Conservation (phyloP, 129 eudicot species). For the Artemisia tridentata region DNA sequence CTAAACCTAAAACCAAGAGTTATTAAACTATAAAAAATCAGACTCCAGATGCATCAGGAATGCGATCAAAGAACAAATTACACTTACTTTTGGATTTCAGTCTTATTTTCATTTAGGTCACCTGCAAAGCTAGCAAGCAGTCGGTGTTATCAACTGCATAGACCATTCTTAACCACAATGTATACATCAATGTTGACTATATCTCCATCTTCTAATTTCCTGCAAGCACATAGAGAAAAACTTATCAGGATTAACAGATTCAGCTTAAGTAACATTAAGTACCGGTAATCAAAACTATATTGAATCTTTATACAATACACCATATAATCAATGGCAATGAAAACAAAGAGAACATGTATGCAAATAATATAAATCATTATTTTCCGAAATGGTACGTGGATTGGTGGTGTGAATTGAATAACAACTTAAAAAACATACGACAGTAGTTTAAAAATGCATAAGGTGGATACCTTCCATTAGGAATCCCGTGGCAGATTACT, state of each 20-base stretch:
- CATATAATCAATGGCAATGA: neutral
- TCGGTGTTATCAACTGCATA: conserved; percentile 5
- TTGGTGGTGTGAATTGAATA: neutral
- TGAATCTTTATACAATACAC: too few species aligned
- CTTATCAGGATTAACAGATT: conserved; percentile 13
- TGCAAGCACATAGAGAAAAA: conserved; percentile 29
- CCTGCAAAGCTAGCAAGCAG: conserved; percentile 41
- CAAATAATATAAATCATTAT: too few species aligned
- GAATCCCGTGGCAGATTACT: conserved; percentile 99
- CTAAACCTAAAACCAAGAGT: conserved; percentile 35
- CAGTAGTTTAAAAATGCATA: neutral
- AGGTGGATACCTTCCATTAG: conserved; percentile 76
- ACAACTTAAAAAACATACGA: too few species aligned
- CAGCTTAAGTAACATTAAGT: neutral
- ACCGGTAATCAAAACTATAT: too few species aligned
- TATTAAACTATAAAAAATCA: neutral
- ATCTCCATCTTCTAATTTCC: conserved; percentile 95
- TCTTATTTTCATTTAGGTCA: conserved; percentile 74
- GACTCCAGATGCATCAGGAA: neutral
- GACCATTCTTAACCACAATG: conserved; percentile 21
- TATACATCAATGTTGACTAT: conserved; percentile 90
- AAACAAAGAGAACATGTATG: neutral
- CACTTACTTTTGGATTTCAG: conserved; percentile 49
- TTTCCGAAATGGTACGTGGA: too few species aligned
- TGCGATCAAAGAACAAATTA: conserved; percentile 1